These are phyloP conservation scores for Peronospora tabacina DNA, from an alignment of 352 stramenopile species.

Conservation along the genomic window DNA sequence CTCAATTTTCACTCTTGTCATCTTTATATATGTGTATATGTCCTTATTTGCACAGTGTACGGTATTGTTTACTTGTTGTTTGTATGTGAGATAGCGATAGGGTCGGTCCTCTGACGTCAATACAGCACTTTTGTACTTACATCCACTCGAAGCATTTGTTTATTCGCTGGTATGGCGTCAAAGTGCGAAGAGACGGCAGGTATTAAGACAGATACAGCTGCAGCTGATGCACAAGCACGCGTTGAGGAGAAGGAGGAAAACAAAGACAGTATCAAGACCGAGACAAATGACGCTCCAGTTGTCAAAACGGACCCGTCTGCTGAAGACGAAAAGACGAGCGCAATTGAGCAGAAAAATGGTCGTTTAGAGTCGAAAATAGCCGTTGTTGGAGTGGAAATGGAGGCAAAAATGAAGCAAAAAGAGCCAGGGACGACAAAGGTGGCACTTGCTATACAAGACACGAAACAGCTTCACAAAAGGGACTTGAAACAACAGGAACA, in stretches of 20 bases:
- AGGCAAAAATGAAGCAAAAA: slow-evolving; percentile 25
- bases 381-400: slow-evolving; percentile 17
- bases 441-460: background rate
- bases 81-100: background rate
- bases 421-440: slow-evolving; percentile 6
- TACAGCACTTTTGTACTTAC: background rate
- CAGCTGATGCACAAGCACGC: slow-evolving; percentile 15
- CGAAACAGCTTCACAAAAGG: slow-evolving; percentile 12
- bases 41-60: too few species aligned
- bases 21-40: too few species aligned
- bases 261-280: slow-evolving; percentile 18
- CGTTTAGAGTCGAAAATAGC: slow-evolving; percentile 15
- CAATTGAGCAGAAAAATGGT: slow-evolving; percentile 19
- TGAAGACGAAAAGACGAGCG: slow-evolving; percentile 2
- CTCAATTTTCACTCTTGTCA: too few species aligned
- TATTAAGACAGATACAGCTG: slow-evolving; percentile 14
- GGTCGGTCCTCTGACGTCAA: background rate
- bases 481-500: slow-evolving; percentile 20
- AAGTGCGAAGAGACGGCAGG: slow-evolving; percentile 15
- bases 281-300: slow-evolving; percentile 1
- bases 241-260: slow-evolving; percentile 20
- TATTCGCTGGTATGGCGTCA: slow-evolving; percentile 9
- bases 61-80: too few species aligned
- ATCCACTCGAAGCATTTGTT: background rate
- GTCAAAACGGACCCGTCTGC: slow-evolving; percentile 15